A percentile compares a stretch with the other conserved stretches of the same genome.
Evolutionary conservation across 345 rosid genomes (phyloP).

Genomic region (Cardiospermum halicacabum): DNA sequence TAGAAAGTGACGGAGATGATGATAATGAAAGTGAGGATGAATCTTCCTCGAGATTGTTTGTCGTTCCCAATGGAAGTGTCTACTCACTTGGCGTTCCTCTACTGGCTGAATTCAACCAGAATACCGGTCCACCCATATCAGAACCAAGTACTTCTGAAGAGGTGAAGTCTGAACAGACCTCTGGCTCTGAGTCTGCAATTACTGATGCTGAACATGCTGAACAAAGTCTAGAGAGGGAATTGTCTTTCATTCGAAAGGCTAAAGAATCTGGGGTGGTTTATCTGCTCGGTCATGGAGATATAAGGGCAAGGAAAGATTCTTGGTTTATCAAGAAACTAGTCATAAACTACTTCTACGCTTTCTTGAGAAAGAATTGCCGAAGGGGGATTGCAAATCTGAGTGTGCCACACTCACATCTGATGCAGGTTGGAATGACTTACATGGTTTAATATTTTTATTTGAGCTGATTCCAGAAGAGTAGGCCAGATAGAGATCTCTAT

Average conservation of each 20-base stretch:
- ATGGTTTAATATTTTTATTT: slow-evolving; percentile 82
- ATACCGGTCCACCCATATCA: slow-evolving; percentile 31
- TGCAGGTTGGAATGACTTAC: slow-evolving; percentile 99
- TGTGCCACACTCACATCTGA: slow-evolving; percentile 88
- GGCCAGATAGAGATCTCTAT: neutral
- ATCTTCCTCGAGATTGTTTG: slow-evolving; percentile 52
- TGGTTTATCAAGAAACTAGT: slow-evolving; percentile 94
- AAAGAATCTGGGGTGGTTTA: slow-evolving; percentile 94
- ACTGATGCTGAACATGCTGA: slow-evolving; percentile 81
- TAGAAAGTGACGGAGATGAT: slow-evolving; percentile 82
- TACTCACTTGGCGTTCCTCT: slow-evolving; percentile 84
- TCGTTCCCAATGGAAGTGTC: slow-evolving; percentile 89
- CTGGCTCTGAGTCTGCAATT: slow-evolving; percentile 31
- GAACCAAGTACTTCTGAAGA: slow-evolving; percentile 60
- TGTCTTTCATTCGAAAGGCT: slow-evolving; percentile 88
- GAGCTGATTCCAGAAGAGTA: slow-evolving; percentile 2
- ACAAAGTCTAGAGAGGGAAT: slow-evolving; percentile 88
- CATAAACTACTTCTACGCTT: slow-evolving; percentile 91
- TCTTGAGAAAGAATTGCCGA: slow-evolving; percentile 90
- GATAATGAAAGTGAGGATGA: slow-evolving; percentile 69
- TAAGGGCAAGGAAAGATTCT: slow-evolving; percentile 93
- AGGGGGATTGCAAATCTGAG: slow-evolving; percentile 91
- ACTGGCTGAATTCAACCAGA: slow-evolving; percentile 54
- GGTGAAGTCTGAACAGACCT: slow-evolving; percentile 28
- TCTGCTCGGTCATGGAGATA: slow-evolving; percentile 97